phyloP scores from a whole-genome alignment of 2,329 filamentous ascomycete genomes.

The Talaromyces funiculosus region DNA sequence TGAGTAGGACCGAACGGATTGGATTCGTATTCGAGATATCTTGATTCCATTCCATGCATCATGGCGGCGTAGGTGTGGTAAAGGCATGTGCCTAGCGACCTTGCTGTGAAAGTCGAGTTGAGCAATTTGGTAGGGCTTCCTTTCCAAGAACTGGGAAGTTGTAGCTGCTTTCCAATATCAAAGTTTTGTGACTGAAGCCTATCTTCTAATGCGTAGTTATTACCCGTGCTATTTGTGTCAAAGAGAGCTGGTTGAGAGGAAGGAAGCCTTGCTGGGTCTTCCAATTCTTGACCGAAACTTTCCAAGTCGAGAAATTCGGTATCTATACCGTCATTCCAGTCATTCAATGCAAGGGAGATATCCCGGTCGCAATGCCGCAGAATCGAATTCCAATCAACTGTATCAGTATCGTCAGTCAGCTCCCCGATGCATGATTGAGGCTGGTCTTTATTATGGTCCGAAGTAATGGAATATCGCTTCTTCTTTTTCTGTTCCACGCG shows the following conservation, averaged over 20 bases:
- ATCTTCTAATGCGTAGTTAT: not conserved
- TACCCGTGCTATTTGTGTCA: not conserved
- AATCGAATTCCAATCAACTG: not conserved
- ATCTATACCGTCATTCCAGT: not conserved
- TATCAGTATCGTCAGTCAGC: not conserved
- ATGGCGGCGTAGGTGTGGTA: not conserved
- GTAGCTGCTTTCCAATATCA: not conserved
- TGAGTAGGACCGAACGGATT: not conserved
- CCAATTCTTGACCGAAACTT: not conserved
- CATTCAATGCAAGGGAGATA: not conserved
- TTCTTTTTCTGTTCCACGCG: not conserved
- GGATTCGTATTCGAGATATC: conserved; percentile 1
- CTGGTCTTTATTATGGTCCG: not conserved
- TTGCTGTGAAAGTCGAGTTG: not conserved
- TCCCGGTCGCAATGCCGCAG: not conserved
- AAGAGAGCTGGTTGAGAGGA: not conserved
- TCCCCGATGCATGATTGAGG: not conserved
- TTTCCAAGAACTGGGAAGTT: not conserved
- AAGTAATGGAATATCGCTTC: not conserved
- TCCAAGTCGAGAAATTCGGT: not conserved
- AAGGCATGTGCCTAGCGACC: not conserved
- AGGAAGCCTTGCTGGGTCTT: not conserved
- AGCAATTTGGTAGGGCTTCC: conserved; percentile 1
- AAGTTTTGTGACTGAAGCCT: not conserved
- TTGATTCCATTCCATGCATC: conserved; percentile 1